Base-by-base conservation (phyloP, 2,329 filamentous ascomycete species). In the Dactylellina cionopaga region DNA sequence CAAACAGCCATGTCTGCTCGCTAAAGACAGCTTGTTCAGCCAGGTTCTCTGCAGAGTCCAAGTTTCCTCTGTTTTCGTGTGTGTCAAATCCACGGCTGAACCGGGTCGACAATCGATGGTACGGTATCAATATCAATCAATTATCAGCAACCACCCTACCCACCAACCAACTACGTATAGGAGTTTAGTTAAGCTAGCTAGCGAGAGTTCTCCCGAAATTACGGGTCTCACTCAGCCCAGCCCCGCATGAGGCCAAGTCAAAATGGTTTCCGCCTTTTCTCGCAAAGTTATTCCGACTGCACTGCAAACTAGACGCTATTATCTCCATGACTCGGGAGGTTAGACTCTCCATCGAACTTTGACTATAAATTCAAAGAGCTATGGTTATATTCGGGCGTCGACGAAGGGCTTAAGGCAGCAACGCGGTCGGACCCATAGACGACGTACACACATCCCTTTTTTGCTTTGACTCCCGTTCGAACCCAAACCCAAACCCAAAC, bases 171-270 rank as follows among this genome's bases (percentile, higher is more conserved):
- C n/a, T n/a, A n/a, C n/a, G n/a, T n/a, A n/a, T n/a, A n/a, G n/a
- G n/a, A n/a, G n/a, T n/a, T n/a, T n/a, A n/a, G n/a, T n/a, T n/a
- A n/a, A n/a, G n/a, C n/a, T n/a, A n/a, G n/a, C 55, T 69, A 46
- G 64, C 64, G 65, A 71, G 62, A 63, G 49, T 58, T 71, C 39
- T 58, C 49, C 65, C 65, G 65, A 71, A 71, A 71, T 71, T 71
- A 56, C 49, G 31, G 55, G 51, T 49, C 62, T 51, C 62, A 66
- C 41, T 41, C 31, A n/a, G 33, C 44, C 19, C 33, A 39, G 33
- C 24, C 44, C 27, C 37, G 22, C n/a, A n/a, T n/a, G n/a, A n/a
- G n/a, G n/a, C n/a, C n/a, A n/a, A n/a, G n/a, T n/a, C n/a, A n/a
- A n/a, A n/a, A n/a, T n/a, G n/a, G n/a, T n/a, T n/a, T n/a, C n/a